These are phyloP conservation scores for Backusella parvicylindrica DNA, from an alignment of 192 early-diverging fungal species.

Conservation along the genomic window DNA sequence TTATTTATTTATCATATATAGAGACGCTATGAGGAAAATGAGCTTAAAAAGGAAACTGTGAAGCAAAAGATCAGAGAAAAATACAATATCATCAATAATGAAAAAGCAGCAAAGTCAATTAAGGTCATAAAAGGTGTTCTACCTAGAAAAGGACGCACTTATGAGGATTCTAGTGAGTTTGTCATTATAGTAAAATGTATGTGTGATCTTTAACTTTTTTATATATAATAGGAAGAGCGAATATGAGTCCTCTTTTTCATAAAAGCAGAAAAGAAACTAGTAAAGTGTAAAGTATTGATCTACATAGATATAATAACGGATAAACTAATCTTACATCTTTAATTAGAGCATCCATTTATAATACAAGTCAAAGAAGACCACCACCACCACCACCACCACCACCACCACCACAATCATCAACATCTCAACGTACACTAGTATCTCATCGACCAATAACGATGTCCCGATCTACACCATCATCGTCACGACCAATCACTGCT, in stretches of 20 bases:
- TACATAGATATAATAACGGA: background rate
- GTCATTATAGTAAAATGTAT: background rate
- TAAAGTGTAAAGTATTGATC: background rate
- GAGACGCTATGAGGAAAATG: constrained; percentile 6
- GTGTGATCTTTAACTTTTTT: background rate
- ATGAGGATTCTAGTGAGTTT: constrained; percentile 2
- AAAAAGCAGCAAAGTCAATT: constrained; percentile 16
- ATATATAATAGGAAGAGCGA: background rate
- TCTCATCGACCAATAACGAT: background rate
- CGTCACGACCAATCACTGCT: background rate
- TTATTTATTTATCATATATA: background rate
- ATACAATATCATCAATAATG: constrained; percentile 7
- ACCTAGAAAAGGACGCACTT: background rate
- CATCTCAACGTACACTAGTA: too few relatives aligned
- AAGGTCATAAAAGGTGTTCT: constrained; percentile 4
- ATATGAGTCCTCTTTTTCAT: background rate
- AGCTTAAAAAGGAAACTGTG: background rate
- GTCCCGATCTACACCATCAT: background rate
- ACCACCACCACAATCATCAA: background rate
- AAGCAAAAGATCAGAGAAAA: constrained; percentile 8
- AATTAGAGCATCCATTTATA: background rate
- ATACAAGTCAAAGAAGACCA: constrained; percentile 1
- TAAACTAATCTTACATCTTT: too few relatives aligned
- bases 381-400: background rate
- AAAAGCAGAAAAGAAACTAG: background rate